Base-by-base conservation (phyloP, 768 basidiomycete genomes). In the Coprinellus micaceus region DNA sequence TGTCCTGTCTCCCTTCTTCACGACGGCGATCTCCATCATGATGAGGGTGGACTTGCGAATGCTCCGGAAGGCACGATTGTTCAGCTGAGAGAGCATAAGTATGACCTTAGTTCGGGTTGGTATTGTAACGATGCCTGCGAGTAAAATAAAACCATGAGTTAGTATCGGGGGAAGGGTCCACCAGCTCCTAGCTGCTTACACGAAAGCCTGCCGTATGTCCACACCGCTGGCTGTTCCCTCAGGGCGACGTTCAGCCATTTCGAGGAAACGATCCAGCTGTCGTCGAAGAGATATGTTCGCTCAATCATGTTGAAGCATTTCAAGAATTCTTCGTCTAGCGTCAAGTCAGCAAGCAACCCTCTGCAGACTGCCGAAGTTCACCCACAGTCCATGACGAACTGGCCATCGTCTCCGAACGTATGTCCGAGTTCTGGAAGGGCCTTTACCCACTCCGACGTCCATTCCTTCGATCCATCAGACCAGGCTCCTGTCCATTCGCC, bases 181-280 rank as follows among this genome's bases (percentile, higher is more conserved):
- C 7, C 25, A 4, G 68, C 80, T 36, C 29, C 22, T 46, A 9
- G 9, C 25, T 2, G 68, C 80, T 36, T 57, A 82, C 81, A 83
- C 9, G 79, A 76, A 9, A 84, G 70, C 57, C 83, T 81, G 17
- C 81, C 82, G 49, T 73, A 80, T 3, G 74, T 73, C 80, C 80
- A 83, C 0, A 80, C 79, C 28, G 75, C 68, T 15, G 76, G 73
- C 30, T 77, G 67, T 4, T 76, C 69, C n/a, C 73, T 69, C 4
- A 66, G 61, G 4, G 66, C 69, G 21, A 79, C 76, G 41, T 76
- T 69, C 3, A 81, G 67, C 81, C 80, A 81, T 44, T 78, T 75
- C 13, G 75, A 77, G 10, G 74, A 71, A 71, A 77, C 71, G 26
- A 70, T 65, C 81, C 80, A 82, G 11, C 67, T 67, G 3, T 69